Conservation (phyloP, 345 rosid species). For the Gossypium raimondii region DNA sequence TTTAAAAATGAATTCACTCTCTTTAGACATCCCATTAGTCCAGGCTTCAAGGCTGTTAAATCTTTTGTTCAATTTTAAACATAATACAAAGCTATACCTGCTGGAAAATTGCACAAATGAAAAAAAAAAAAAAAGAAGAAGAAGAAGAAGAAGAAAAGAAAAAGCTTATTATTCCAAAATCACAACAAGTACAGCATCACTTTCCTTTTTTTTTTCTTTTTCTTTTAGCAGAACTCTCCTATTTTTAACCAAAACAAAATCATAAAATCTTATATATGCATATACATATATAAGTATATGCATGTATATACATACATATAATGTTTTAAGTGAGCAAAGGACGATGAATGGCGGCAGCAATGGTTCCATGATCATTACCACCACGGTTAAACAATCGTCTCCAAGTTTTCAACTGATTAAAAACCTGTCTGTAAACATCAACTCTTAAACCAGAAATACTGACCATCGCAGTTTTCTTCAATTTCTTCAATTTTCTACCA, state of each 20-base stretch:
- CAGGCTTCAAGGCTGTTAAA: neutral
- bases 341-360: constrained; percentile 31
- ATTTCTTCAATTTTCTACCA: constrained; percentile 51
- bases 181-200: neutral
- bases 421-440: constrained; percentile 25
- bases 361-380: constrained; percentile 27
- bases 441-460: constrained; percentile 27
- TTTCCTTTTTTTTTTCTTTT: neutral
- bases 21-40: neutral
- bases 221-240: too few relatives aligned
- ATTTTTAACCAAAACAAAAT: neutral
- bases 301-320: too few relatives aligned
- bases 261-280: neutral
- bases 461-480: constrained; percentile 45
- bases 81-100: too few relatives aligned
- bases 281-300: neutral
- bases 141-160: neutral
- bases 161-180: neutral
- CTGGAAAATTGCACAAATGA: too few relatives aligned
- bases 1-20: too few relatives aligned
- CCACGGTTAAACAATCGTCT: constrained; percentile 32
- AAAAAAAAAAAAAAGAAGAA: too few relatives aligned
- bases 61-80: too few relatives aligned
- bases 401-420: constrained; percentile 29
- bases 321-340: constrained; percentile 18